These are phyloP conservation scores for Scleromitrula shiraiana DNA, from an alignment of 2,329 filamentous ascomycete species.

Conservation along the genomic window DNA sequence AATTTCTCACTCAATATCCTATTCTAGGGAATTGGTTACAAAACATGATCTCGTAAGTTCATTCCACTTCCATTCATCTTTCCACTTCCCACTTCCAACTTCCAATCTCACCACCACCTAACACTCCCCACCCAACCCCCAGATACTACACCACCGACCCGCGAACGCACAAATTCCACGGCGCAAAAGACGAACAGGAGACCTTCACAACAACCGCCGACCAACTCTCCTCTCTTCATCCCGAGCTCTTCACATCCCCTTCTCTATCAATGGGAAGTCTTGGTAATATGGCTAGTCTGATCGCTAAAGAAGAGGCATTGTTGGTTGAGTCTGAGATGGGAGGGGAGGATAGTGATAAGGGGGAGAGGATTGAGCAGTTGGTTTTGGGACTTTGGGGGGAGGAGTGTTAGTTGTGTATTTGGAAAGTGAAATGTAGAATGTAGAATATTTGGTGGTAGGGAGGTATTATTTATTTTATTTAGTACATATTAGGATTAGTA, in stretches of 20 bases:
- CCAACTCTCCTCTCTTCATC: neutral
- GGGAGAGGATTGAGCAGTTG: neutral
- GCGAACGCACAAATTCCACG: constrained; percentile 2
- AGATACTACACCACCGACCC: neutral
- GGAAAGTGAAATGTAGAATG: too few relatives aligned
- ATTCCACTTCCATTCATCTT: neutral
- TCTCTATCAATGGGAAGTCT: neutral
- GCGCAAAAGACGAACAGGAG: neutral
- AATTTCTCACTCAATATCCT: neutral
- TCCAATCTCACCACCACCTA: neutral
- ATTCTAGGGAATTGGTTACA: neutral
- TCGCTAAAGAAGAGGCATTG: constrained; percentile 17
- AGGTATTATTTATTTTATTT: too few relatives aligned
- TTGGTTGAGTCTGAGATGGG: constrained; percentile 8
- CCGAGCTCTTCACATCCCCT: neutral
- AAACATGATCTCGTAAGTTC: neutral
- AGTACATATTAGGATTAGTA: too few relatives aligned
- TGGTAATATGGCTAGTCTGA: constrained; percentile 18
- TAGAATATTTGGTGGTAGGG: too few relatives aligned
- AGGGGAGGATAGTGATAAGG: neutral
- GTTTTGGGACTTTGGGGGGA: constrained; percentile 7
- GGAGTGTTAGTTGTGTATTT: too few relatives aligned
- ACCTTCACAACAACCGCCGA: neutral
- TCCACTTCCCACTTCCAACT: neutral
- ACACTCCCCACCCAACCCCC: neutral